Conservation (phyloP, 129 eudicot genomes). For the Gnaphalium uliginosum region DNA sequence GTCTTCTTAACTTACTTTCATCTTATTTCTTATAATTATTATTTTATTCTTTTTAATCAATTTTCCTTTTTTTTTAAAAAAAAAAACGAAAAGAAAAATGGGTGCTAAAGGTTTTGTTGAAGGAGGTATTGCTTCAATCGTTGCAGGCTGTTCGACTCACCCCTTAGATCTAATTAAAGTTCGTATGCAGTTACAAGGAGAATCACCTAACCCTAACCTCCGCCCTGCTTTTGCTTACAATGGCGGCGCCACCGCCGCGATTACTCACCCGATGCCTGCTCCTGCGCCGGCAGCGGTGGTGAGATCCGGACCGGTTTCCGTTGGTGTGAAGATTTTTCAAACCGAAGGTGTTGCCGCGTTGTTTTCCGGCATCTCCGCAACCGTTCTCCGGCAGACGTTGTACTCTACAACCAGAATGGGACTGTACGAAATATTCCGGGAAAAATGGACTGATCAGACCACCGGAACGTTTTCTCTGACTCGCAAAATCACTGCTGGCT, state of each 20-base stretch:
- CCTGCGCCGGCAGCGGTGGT: slow-evolving; percentile 22
- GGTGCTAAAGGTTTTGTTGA: slow-evolving; percentile 73
- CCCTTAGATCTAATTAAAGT: slow-evolving; percentile 79
- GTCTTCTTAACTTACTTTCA: slow-evolving; percentile 17
- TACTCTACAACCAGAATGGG: slow-evolving; percentile 91
- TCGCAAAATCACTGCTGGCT: slow-evolving; percentile 58
- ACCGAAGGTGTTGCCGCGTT: slow-evolving; percentile 66
- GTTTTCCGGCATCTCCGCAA: slow-evolving; percentile 84
- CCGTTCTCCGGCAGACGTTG: slow-evolving; percentile 69
- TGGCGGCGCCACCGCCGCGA: slow-evolving; percentile 20
- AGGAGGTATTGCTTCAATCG: slow-evolving; percentile 75
- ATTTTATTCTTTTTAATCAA: neutral
- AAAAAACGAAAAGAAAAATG: slow-evolving; percentile 28
- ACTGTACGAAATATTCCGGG: slow-evolving; percentile 61
- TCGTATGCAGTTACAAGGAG: slow-evolving; percentile 84
- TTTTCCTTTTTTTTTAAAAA: neutral
- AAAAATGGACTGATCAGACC: slow-evolving; percentile 55
- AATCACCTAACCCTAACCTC: slow-evolving; percentile 32
- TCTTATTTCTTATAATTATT: neutral
- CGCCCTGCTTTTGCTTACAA: slow-evolving; percentile 55
- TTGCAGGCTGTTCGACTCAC: slow-evolving; percentile 82
- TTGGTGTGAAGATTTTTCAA: slow-evolving; percentile 53
- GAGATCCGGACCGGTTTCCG: slow-evolving; percentile 52
- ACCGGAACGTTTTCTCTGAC: slow-evolving; percentile 45
- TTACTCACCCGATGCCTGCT: slow-evolving; percentile 25